A percentile compares a stretch with the other conserved stretches of the same genome.
Conservation (phyloP, 768 basidiomycete genomes). For the Cubamyces lactineus region DNA sequence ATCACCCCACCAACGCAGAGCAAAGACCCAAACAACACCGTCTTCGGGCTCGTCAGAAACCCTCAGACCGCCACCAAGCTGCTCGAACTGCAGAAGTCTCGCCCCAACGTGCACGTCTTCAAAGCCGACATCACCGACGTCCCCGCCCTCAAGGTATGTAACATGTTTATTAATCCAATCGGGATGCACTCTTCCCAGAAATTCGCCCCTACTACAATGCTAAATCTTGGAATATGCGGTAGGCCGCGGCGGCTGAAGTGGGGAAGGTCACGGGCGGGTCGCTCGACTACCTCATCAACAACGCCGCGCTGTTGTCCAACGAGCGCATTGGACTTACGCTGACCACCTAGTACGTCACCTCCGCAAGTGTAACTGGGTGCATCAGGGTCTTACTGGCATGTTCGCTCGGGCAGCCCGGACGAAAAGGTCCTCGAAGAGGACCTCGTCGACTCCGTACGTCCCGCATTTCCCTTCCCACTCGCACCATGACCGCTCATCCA, state of each 20-base stretch:
- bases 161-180: no score
- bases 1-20: conserved; percentile 19
- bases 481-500: background rate
- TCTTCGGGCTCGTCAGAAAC: conserved; percentile 32
- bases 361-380: no score
- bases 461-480: background rate
- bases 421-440: conserved; percentile 30
- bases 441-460: conserved; percentile 27
- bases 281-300: conserved; percentile 44
- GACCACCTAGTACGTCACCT: conserved; percentile 30
- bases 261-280: conserved; percentile 37
- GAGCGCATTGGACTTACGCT: conserved; percentile 18
- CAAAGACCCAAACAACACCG: conserved; percentile 21
- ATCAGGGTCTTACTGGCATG: no score
- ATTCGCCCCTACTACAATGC: no score
- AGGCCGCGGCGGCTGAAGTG: conserved; percentile 37
- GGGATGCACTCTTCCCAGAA: no score
- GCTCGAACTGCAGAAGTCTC: conserved; percentile 12
- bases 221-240: no score
- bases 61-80: conserved; percentile 17
- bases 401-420: conserved; percentile 17
- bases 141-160: conserved; percentile 35
- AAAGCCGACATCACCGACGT: conserved; percentile 42
- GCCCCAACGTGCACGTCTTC: conserved; percentile 39
- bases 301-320: conserved; percentile 34